Conservation (phyloP, 73 alveolate species). For the Paramecium sonneborni region DNA sequence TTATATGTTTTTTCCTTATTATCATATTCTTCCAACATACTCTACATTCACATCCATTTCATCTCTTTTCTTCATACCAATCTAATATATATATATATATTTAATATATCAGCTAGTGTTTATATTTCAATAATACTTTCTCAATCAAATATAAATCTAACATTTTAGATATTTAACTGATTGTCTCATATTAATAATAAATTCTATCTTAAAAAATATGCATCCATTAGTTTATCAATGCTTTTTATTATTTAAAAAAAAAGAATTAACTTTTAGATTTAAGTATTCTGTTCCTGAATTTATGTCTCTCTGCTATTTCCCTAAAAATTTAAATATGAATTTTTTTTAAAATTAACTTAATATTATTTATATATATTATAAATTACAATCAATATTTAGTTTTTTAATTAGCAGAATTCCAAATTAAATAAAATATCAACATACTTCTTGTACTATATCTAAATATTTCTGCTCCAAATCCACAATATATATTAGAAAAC, state of each 20-base stretch:
- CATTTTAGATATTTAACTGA: not conserved
- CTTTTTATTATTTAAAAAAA: not conserved
- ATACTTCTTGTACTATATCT: constrained; percentile 35
- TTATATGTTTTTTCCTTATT: not conserved
- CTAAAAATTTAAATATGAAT: not conserved
- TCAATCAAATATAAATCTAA: not conserved
- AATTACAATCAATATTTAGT: not conserved
- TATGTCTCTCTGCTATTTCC: not conserved
- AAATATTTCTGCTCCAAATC: not conserved
- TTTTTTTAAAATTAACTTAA: not conserved
- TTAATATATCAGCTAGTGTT: not conserved
- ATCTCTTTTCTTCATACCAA: not conserved
- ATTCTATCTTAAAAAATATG: not conserved
- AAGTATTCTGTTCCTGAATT: not conserved
- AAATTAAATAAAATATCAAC: constrained; percentile 1
- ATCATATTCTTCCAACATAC: not conserved
- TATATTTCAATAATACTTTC: not conserved
- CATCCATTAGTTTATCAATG: not conserved
- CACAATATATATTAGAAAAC: not conserved
- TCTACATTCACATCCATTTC: not conserved
- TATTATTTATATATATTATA: not conserved
- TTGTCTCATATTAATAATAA: not conserved
- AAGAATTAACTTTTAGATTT: not conserved
- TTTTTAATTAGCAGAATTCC: constrained; percentile 18
- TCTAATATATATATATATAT: not conserved